Percentiles rank a stretch among this genome's conserved stretches.
Conservation (phyloP, 1,284 basidiomycete species). For the Sutorius eximius region DNA sequence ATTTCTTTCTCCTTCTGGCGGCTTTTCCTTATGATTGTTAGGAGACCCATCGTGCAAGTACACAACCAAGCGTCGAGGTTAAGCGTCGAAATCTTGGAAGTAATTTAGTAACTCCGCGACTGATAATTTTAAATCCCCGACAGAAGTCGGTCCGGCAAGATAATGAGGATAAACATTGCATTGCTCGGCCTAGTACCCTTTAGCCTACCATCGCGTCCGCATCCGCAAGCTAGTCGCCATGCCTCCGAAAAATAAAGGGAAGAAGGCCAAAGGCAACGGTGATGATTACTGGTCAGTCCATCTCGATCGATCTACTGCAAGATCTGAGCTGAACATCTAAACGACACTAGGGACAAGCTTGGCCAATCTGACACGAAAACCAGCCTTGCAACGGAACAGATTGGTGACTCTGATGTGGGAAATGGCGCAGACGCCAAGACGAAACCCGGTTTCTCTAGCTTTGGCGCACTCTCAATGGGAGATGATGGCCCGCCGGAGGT, state of each 20-base stretch:
- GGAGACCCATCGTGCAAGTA: constrained; percentile 68
- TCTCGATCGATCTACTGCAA: constrained; percentile 9
- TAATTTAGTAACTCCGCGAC: constrained; percentile 14
- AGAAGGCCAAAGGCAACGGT: constrained; percentile 83
- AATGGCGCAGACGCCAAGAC: constrained; percentile 23
- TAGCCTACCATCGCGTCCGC: not conserved
- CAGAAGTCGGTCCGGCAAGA: constrained; percentile 19
- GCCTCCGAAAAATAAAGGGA: constrained; percentile 87
- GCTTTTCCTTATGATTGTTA: constrained; percentile 97
- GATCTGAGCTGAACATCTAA: constrained; percentile 14
- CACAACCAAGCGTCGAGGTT: not conserved
- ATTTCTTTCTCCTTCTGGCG: constrained; percentile 94
- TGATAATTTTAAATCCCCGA: constrained; percentile 19
- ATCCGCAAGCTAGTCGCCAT: constrained; percentile 41
- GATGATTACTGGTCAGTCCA: constrained; percentile 76
- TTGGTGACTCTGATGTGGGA: constrained; percentile 47
- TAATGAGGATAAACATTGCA: no score
- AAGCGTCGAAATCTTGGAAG: no score
- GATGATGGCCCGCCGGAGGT: constrained; percentile 49
- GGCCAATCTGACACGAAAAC: constrained; percentile 59
- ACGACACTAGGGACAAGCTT: constrained; percentile 58
- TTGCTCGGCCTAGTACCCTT: not conserved
- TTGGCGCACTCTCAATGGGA: constrained; percentile 50
- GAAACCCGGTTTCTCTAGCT: constrained; percentile 49
- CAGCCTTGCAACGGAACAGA: constrained; percentile 36